phyloP scores from a whole-genome alignment of 176 grass and related monocot species.

The Pharus latifolius region DNA sequence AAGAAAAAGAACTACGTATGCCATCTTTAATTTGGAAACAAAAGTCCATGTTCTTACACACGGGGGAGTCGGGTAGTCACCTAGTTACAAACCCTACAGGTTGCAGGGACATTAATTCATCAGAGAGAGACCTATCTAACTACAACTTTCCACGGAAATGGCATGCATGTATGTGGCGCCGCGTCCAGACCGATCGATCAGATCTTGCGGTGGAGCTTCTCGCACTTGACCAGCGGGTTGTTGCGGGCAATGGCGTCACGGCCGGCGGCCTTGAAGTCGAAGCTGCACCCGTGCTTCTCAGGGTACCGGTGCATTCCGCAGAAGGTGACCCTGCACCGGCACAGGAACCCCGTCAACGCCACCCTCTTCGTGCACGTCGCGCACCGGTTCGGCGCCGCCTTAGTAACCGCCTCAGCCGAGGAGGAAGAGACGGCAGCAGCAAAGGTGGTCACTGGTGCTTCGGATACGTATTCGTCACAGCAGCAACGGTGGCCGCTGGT shows the following conservation, averaged over 20 bases:
- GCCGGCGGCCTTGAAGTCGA: slow-evolving; percentile 13
- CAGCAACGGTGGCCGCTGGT: not conserved
- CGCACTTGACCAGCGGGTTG: slow-evolving; percentile 24
- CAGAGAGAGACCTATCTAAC: no score
- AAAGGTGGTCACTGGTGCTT: no score
- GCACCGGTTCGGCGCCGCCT: slow-evolving; percentile 2
- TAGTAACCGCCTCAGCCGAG: not conserved
- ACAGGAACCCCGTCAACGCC: slow-evolving; percentile 17
- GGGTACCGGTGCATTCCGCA: slow-evolving; percentile 13
- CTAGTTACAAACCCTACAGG: no score
- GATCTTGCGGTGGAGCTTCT: slow-evolving; percentile 14
- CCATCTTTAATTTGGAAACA: no score
- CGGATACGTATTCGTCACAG: not conserved
- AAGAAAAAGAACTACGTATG: no score
- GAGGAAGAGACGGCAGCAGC: not conserved
- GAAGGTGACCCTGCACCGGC: not conserved
- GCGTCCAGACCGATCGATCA: not conserved
- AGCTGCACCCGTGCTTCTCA: slow-evolving; percentile 10
- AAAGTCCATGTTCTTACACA: no score
- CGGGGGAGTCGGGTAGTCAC: no score
- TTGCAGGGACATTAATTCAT: no score
- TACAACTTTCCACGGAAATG: no score
- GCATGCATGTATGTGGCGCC: no score
- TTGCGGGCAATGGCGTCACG: slow-evolving; percentile 5
- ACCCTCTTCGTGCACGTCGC: slow-evolving; percentile 20